Evolutionary conservation across 2,329 filamentous ascomycete species (phyloP).

Genomic region (Microdochium trichocladiopsis): DNA sequence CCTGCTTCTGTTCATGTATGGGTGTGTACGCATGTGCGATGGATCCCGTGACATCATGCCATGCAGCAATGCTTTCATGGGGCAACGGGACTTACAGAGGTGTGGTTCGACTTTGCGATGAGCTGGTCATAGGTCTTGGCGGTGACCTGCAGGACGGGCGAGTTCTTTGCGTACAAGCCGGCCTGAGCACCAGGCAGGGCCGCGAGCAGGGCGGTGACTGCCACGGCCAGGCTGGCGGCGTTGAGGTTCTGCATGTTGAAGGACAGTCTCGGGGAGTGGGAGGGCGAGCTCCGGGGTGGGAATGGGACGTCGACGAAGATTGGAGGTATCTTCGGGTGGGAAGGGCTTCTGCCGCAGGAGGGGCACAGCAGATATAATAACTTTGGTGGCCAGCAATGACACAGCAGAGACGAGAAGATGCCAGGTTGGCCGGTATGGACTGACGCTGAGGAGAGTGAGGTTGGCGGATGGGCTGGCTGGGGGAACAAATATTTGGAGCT

Average conservation of each 20-base stretch:
- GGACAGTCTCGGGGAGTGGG: conserved; percentile 1
- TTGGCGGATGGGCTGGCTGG: no score
- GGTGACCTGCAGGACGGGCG: conserved; percentile 77
- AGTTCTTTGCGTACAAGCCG: conserved; percentile 77
- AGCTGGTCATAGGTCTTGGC: conserved; percentile 72
- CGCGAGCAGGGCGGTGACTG: conserved; percentile 57
- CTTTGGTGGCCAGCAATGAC: neutral
- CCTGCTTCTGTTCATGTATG: no score
- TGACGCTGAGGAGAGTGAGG: conserved; percentile 2
- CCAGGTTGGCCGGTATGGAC: neutral
- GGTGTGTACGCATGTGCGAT: no score
- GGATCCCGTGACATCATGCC: no score
- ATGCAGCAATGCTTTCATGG: no score
- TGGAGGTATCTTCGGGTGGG: no score
- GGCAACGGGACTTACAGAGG: conserved; percentile 78
- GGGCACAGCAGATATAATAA: neutral
- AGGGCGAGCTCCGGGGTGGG: neutral
- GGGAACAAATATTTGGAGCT: conserved; percentile 3
- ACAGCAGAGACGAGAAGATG: neutral
- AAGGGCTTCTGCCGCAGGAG: neutral
- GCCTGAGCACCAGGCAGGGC: conserved; percentile 59
- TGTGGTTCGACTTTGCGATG: conserved; percentile 85
- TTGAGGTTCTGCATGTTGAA: conserved; percentile 40
- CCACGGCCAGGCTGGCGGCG: conserved; percentile 42
- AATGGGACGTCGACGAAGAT: no score